Percentiles rank a stretch among this genome's conserved stretches.
phyloP scores from a whole-genome alignment of 1,139 yeast species.

The Suhomyces yuchorum region DNA sequence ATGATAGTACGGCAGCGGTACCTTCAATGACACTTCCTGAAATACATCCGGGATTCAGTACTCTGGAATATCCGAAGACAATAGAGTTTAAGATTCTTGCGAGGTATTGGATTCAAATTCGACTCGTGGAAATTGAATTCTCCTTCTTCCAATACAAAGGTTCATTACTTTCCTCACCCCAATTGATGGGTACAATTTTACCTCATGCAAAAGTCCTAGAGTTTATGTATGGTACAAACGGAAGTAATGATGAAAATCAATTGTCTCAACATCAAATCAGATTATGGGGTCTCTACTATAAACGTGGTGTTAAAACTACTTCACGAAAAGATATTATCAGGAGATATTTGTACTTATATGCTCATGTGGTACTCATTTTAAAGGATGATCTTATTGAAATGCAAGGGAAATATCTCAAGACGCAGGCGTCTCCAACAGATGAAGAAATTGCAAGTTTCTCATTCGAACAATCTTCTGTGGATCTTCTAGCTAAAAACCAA shows the following conservation, averaged over 20 bases:
- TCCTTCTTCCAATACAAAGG: slow-evolving; percentile 38
- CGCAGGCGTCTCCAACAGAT: slow-evolving; percentile 14
- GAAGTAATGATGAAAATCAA: slow-evolving; percentile 15
- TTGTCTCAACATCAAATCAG: slow-evolving; percentile 19
- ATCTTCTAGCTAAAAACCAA: slow-evolving; percentile 27
- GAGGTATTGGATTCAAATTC: slow-evolving; percentile 33
- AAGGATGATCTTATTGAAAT: slow-evolving; percentile 8
- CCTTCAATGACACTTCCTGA: neutral
- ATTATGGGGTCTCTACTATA: slow-evolving; percentile 32
- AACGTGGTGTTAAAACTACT: slow-evolving; percentile 20
- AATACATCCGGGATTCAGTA: neutral
- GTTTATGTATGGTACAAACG: slow-evolving; percentile 21
- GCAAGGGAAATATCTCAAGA: slow-evolving; percentile 9
- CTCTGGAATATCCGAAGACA: slow-evolving; percentile 14
- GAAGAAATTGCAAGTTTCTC: slow-evolving; percentile 4
- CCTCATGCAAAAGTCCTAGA: slow-evolving; percentile 27
- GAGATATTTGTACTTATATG: slow-evolving; percentile 25
- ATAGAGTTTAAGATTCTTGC: slow-evolving; percentile 26
- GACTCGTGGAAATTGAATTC: slow-evolving; percentile 33
- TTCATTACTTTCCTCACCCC: slow-evolving; percentile 31
- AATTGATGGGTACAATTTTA: slow-evolving; percentile 29
- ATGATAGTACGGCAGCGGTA: slow-evolving; percentile 5
- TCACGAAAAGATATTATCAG: slow-evolving; percentile 22
- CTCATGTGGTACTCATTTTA: slow-evolving; percentile 18
- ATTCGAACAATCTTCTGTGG: slow-evolving; percentile 15